Conservation (phyloP, 176 grass and related monocot genomes). For the Carex kokanica region DNA sequence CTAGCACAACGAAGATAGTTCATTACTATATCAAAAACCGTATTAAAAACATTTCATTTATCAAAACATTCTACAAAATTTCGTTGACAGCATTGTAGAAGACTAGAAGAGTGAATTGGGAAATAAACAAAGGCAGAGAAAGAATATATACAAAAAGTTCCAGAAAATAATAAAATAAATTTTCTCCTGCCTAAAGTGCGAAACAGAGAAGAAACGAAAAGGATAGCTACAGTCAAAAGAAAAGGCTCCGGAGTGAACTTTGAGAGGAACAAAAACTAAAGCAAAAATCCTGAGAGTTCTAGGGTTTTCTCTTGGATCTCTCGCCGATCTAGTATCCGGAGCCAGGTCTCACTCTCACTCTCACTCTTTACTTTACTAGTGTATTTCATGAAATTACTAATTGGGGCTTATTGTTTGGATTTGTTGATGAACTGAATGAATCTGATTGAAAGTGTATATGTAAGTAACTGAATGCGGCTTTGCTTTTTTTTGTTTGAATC, state of each 20-base stretch:
- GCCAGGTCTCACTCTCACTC: background rate
- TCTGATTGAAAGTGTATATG: background rate
- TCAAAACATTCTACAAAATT: background rate
- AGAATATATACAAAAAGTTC: background rate
- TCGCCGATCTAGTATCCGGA: background rate
- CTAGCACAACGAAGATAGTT: background rate
- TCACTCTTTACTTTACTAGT: background rate
- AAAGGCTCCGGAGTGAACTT: background rate
- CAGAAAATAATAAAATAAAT: background rate
- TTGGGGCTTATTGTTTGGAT: background rate
- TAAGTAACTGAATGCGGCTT: background rate
- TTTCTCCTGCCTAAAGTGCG: background rate
- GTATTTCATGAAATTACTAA: background rate
- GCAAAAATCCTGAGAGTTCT: background rate
- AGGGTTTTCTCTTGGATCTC: background rate
- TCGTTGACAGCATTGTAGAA: background rate
- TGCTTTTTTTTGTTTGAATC: background rate
- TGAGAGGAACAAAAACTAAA: background rate
- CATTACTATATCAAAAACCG: background rate
- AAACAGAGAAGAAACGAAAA: background rate
- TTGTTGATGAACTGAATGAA: background rate
- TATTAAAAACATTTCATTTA: background rate
- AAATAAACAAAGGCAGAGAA: background rate
- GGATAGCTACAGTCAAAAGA: background rate
- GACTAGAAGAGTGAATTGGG: background rate